phyloP scores from a whole-genome alignment of 2,329 filamentous ascomycete species.

The Didymella sp. region DNA sequence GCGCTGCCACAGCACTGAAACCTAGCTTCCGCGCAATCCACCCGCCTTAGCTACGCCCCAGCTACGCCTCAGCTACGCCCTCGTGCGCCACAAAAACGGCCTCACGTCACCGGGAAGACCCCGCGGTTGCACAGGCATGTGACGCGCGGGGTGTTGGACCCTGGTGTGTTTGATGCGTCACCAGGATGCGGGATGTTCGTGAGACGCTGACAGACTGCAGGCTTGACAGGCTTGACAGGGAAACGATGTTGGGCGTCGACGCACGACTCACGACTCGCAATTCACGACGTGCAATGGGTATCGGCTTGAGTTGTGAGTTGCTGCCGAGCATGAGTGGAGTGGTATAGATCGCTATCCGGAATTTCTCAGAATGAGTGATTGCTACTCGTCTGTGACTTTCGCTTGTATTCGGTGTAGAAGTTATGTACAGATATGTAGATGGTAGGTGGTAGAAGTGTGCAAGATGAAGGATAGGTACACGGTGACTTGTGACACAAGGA shows the following conservation, averaged over 20 bases:
- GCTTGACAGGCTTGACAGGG: background rate
- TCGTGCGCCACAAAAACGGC: background rate
- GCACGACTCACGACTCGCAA: too few species aligned
- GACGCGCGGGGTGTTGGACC: constrained; percentile 5
- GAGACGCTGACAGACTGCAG: background rate
- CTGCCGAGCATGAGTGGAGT: too few species aligned
- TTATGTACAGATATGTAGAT: constrained; percentile 7
- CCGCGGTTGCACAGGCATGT: constrained; percentile 1
- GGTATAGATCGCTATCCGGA: too few species aligned
- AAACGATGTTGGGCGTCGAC: background rate
- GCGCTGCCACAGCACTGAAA: constrained; percentile 9
- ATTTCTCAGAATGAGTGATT: too few species aligned
- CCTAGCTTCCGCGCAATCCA: background rate
- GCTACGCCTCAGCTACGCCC: background rate
- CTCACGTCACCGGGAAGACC: background rate
- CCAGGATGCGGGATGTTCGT: background rate
- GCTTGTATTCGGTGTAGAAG: background rate
- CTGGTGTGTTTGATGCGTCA: background rate
- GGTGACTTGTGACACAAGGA: background rate
- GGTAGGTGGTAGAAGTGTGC: background rate
- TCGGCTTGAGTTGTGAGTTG: too few species aligned
- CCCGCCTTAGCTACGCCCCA: background rate
- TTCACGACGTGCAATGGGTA: too few species aligned
- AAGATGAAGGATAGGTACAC: background rate
- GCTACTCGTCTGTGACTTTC: background rate